Evolutionary conservation across 202 grass and related monocot genomes (phyloP).

Genomic region (Digitaria exilis): DNA sequence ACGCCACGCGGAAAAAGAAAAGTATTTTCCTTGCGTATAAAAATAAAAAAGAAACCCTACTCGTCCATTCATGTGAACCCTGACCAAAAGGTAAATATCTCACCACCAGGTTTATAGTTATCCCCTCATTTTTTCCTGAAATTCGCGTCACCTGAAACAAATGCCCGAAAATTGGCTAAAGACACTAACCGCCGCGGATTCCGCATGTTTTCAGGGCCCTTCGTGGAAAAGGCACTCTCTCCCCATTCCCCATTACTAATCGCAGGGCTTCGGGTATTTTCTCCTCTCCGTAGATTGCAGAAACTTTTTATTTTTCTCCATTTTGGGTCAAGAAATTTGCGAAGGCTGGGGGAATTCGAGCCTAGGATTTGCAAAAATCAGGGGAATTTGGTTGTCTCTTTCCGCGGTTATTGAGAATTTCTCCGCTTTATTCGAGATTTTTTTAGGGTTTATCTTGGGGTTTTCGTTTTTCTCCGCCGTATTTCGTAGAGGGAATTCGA

Average conservation of each 20-base stretch:
- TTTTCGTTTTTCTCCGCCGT: slow-evolving; percentile 6
- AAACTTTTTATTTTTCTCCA: not conserved
- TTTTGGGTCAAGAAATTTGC: slow-evolving; percentile 4
- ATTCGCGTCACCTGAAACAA: not conserved
- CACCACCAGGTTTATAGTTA: not conserved
- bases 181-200: not conserved
- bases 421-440: not conserved
- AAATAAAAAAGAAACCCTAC: not conserved
- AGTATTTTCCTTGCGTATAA: not conserved
- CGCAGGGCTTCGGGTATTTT: not conserved
- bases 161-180: not conserved
- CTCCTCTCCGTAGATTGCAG: not conserved
- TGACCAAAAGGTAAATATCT: slow-evolving; percentile 32
- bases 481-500: slow-evolving; percentile 14
- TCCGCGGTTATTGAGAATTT: not conserved
- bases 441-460: slow-evolving; percentile 36
- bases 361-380: not conserved
- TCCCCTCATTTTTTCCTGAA: not conserved
- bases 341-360: not conserved
- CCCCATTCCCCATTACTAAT: not conserved
- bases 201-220: not conserved
- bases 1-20: not conserved
- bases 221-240: not conserved
- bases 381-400: not conserved
- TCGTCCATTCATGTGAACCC: slow-evolving; percentile 9